Percentiles rank a stretch among this genome's conserved stretches.
phyloP scores from a whole-genome alignment of 331 rosid species.

The Rhamnella rubrinervis region DNA sequence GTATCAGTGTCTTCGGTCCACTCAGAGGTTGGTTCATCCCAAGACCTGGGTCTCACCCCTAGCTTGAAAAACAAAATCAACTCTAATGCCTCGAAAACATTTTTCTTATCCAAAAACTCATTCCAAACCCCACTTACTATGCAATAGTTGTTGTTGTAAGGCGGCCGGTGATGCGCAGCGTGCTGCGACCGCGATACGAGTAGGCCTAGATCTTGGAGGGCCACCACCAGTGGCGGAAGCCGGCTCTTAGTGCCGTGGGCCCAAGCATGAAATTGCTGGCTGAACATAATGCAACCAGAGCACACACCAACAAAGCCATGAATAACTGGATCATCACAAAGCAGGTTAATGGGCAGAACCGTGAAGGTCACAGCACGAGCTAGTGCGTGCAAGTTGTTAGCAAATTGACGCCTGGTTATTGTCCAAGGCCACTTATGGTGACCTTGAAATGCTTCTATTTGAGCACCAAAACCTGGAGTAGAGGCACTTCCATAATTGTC shows the following conservation, averaged over 20 bases:
- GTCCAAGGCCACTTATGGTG: conserved; percentile 94
- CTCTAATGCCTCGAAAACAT: conserved; percentile 72
- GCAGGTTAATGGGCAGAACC: conserved; percentile 61
- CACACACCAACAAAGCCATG: conserved; percentile 63
- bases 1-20: conserved; percentile 66
- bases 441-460: conserved; percentile 86
- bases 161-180: conserved; percentile 64
- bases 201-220: conserved; percentile 61
- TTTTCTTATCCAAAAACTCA: conserved; percentile 53
- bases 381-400: conserved; percentile 69
- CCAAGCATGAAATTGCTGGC: conserved; percentile 98
- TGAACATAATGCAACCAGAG: conserved; percentile 81
- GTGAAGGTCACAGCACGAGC: conserved; percentile 58
- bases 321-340: conserved; percentile 48
- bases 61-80: conserved; percentile 65
- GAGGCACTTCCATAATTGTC: conserved; percentile 69
- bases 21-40: conserved; percentile 76
- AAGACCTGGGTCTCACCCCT: conserved; percentile 73
- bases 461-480: conserved; percentile 66
- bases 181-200: conserved; percentile 74
- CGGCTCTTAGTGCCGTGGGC: conserved; percentile 81
- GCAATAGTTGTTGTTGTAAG: conserved; percentile 79
- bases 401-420: conserved; percentile 75
- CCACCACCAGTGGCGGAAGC: conserved; percentile 56
- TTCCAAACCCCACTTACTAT: conserved; percentile 95